Evolutionary conservation across 2,329 filamentous ascomycete species (phyloP).

Genomic region (Uncinocarpus reesii): DNA sequence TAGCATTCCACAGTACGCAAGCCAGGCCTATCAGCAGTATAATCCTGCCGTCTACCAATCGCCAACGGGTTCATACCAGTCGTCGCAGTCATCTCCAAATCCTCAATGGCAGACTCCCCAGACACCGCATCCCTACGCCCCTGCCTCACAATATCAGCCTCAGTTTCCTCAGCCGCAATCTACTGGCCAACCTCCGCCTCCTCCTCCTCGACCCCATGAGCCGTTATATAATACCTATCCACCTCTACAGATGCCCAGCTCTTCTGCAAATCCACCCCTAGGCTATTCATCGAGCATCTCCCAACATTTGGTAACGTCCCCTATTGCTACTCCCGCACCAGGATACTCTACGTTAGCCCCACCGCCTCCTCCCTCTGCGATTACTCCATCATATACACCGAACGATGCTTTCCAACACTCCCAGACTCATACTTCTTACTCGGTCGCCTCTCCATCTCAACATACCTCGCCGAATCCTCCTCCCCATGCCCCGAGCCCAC

Average conservation of each 20-base stretch:
- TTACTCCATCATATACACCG: conserved; percentile 25
- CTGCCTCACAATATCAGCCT: conserved; percentile 11
- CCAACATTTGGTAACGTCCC: conserved; percentile 16
- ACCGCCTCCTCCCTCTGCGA: conserved; percentile 22
- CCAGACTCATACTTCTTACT: background rate
- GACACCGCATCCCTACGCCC: conserved; percentile 16
- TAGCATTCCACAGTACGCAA: conserved; percentile 22
- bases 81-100: conserved; percentile 26
- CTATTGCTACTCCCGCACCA: conserved; percentile 5
- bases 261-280: conserved; percentile 23
- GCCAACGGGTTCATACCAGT: conserved; percentile 22
- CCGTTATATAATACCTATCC: conserved; percentile 31
- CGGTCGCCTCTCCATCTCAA: conserved; percentile 11
- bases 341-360: conserved; percentile 11
- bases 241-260: conserved; percentile 22
- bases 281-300: conserved; percentile 21
- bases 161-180: conserved; percentile 14
- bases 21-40: conserved; percentile 36
- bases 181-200: conserved; percentile 24
- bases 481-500: conserved; percentile 5
- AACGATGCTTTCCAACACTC: conserved; percentile 17
- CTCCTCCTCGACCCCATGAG: conserved; percentile 32
- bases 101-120: conserved; percentile 29
- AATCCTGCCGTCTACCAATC: conserved; percentile 43
- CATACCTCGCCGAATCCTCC: conserved; percentile 11